These are phyloP conservation scores for Kluyveromyces sp. DNA, from an alignment of 1,139 yeast genomes.

Conservation along the genomic window DNA sequence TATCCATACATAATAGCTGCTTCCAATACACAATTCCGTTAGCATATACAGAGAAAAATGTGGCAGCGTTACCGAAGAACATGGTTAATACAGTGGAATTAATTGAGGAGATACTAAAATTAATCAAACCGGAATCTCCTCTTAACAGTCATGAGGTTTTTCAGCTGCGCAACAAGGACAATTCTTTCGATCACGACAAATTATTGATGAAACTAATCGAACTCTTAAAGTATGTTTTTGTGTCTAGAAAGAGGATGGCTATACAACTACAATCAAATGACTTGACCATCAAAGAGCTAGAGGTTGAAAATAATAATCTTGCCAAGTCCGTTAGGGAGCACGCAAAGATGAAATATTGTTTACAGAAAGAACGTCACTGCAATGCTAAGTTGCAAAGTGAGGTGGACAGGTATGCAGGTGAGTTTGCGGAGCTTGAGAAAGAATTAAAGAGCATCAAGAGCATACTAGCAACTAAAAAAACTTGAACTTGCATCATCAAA, in stretches of 20 bases:
- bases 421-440: slow-evolving; percentile 1
- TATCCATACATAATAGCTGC: slow-evolving; percentile 3
- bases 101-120: not conserved
- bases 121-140: not conserved
- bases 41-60: not conserved
- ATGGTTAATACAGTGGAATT: not conserved
- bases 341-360: slow-evolving; percentile 1
- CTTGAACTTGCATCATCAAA: not conserved
- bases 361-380: not conserved
- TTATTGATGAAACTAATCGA: not conserved
- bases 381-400: slow-evolving; percentile 2
- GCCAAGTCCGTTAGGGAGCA: not conserved
- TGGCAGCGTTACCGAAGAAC: not conserved
- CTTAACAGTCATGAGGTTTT: not conserved
- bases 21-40: not conserved
- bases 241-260: slow-evolving; percentile 1
- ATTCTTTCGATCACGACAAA: not conserved
- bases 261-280: slow-evolving; percentile 2
- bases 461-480: not conserved
- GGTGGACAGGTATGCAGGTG: not conserved
- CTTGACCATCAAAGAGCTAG: slow-evolving; percentile 2
- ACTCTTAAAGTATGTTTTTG: not conserved
- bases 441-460: slow-evolving; percentile 2
- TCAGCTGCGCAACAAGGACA: not conserved
- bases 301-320: slow-evolving; percentile 1